Base-by-base conservation (phyloP, 1,284 basidiomycete species). In the Naganishia sp. region DNA sequence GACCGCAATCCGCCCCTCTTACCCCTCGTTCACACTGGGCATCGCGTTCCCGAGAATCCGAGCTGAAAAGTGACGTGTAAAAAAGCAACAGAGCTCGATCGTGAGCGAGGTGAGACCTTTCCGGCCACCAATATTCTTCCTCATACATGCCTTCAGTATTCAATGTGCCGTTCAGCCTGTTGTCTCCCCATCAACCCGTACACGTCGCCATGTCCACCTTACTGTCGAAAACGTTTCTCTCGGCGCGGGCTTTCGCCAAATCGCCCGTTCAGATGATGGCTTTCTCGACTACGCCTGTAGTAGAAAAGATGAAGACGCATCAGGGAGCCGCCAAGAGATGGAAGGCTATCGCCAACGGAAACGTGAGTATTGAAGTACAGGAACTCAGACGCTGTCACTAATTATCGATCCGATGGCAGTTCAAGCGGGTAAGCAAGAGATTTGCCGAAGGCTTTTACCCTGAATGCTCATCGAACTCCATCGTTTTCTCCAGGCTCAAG, bases 251-350 rank as follows among this genome's bases (percentile, higher is more conserved):
- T 42, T 42, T 61, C 58, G 58, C 58, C 39, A 61, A 61, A 35
- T 61, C 47, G 58, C 58, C 58, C 17, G 50, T 43, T 35, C 58
- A 61, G 28, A 51, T 31, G 21, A 51, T 61, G 13, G 25, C 65
- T 18, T 66, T 67, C 49, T 67, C 66, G 41, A 57, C 60, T 2
- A 63, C 61, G n/a, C 39, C 55, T 21, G 31, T 65, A 18, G 62
- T 51, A 42, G 57, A 63, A 43, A 69, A 69, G 65, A 25, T 69
- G 45, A 69, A 69, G 65, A 69, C 68, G 18, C 68, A 69, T 43
- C 51, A 69, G 55, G 68, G 68, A 56, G 55, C 68, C 18, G 68
- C 68, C 4, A 69, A 69, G 45, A 53, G 68, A 32, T 66, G 64
- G 65, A 69, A 69, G 61, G 63, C 68, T 10, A 61, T 69, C n/a